phyloP scores from a whole-genome alignment of 139 green algal genomes.

The Chlamydomonas sp. region DNA sequence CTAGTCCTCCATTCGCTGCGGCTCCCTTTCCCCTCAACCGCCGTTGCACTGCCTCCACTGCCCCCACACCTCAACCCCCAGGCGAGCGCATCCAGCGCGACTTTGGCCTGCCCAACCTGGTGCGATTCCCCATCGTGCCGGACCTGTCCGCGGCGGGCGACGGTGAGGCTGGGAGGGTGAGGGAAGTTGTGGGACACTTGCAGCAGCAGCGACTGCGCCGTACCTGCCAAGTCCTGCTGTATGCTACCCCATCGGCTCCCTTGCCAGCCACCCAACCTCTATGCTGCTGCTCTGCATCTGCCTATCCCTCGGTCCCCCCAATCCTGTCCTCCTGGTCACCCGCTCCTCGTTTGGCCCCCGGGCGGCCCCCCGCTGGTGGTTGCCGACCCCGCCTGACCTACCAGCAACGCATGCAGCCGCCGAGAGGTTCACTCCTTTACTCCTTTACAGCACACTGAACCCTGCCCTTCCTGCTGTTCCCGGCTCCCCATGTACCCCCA shows the following conservation, averaged over 20 bases:
- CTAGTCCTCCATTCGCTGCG: too few relatives aligned
- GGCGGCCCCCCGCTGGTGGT: conserved; percentile 89
- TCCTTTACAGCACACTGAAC: not conserved
- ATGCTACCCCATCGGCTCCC: too few relatives aligned
- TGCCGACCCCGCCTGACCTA: conserved; percentile 72
- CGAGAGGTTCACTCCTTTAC: not conserved
- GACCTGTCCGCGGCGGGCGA: conserved; percentile 93
- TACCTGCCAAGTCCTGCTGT: too few relatives aligned
- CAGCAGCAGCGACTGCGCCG: too few relatives aligned
- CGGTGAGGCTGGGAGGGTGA: conserved; percentile 50
- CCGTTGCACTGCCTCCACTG: not conserved
- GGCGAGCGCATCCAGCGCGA: conserved; percentile 83
- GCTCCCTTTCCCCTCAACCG: not conserved
- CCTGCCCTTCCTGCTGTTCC: not conserved
- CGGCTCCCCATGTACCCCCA: conserved; percentile 24
- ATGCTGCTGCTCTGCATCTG: too few relatives aligned
- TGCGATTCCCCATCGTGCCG: conserved; percentile 93
- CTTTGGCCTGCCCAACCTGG: conserved; percentile 94
- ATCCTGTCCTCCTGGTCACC: too few relatives aligned
- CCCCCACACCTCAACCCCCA: not conserved
- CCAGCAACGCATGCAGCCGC: conserved; percentile 65
- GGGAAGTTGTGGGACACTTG: too few relatives aligned
- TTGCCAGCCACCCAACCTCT: too few relatives aligned
- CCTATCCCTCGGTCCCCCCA: too few relatives aligned
- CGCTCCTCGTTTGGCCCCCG: conserved; percentile 14